Conservation (phyloP, 441 rosid species). For the Eutrema salsugineum region DNA sequence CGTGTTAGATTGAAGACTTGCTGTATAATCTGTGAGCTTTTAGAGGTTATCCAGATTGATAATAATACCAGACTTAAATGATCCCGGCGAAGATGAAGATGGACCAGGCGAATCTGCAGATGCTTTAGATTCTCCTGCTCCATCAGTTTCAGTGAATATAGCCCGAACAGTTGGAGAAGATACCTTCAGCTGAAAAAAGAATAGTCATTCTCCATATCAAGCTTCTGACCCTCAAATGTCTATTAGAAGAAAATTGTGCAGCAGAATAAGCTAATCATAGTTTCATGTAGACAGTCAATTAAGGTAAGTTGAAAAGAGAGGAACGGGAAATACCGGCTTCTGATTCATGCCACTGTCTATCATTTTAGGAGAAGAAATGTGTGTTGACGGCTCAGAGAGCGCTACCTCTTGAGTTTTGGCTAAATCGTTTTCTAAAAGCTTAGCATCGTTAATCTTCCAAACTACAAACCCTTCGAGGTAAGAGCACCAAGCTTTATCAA, state of each 20-base stretch:
- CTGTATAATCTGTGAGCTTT: neutral
- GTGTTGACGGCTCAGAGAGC: conserved; percentile 67
- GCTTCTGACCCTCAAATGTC: conserved; percentile 63
- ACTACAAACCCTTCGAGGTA: conserved; percentile 75
- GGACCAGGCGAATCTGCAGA: conserved; percentile 27
- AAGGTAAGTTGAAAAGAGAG: neutral
- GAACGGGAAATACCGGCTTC: conserved; percentile 40
- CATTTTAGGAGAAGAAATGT: conserved; percentile 55
- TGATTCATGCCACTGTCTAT: conserved; percentile 45
- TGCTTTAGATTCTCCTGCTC: conserved; percentile 28
- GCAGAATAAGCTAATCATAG: neutral
- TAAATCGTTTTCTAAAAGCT: conserved; percentile 73
- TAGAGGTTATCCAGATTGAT: conserved; percentile 1
- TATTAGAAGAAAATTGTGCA: conserved; percentile 21
- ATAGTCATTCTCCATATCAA: conserved; percentile 37
- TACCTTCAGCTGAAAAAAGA: conserved; percentile 10
- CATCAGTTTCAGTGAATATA: conserved; percentile 42
- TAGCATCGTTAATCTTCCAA: conserved; percentile 95
- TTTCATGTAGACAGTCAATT: neutral
- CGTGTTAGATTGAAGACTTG: conserved; percentile 3
- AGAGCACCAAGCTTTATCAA: conserved; percentile 87
- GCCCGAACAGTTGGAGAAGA: conserved; percentile 35
- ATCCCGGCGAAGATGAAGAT: conserved; percentile 45
- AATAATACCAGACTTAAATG: conserved; percentile 24
- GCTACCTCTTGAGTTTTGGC: conserved; percentile 84